Evolutionary conservation across 345 rosid species (phyloP).

Genomic region (Toxicodendron radicans): DNA sequence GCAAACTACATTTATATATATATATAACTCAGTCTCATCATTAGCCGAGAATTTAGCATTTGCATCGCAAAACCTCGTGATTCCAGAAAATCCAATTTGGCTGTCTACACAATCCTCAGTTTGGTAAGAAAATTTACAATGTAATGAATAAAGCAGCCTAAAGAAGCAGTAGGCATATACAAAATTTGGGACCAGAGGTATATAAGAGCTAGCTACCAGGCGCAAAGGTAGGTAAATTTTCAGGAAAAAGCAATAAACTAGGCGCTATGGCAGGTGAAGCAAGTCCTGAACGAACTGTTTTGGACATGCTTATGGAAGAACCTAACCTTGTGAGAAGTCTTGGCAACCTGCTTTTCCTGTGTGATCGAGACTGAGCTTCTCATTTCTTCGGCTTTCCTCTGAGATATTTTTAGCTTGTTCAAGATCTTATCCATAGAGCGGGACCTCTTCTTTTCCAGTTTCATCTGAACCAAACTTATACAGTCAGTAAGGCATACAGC

Average conservation of each 20-base stretch:
- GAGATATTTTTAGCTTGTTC: conserved; percentile 63
- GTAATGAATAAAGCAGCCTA: neutral
- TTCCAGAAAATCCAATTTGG: neutral
- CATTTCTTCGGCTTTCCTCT: conserved; percentile 75
- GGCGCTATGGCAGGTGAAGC: conserved; percentile 49
- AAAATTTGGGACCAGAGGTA: conserved; percentile 4
- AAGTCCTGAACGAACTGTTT: conserved; percentile 42
- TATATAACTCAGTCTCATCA: neutral
- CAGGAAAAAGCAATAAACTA: conserved; percentile 12
- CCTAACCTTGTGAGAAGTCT: conserved; percentile 32
- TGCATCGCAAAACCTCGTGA: neutral
- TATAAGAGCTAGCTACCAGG: neutral
- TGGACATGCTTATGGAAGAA: conserved; percentile 36
- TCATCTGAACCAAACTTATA: conserved; percentile 49
- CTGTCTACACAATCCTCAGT: neutral
- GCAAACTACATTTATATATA: neutral
- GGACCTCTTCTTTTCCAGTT: conserved; percentile 87
- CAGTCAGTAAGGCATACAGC: neutral
- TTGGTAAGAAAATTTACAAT: neutral
- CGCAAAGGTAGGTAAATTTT: neutral
- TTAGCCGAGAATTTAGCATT: neutral
- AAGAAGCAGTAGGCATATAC: neutral
- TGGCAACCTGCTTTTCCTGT: conserved; percentile 34
- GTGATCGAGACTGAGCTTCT: conserved; percentile 49
- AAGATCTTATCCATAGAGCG: conserved; percentile 78